These are phyloP conservation scores for Solanum boliviense DNA, from an alignment of 257 asterid genomes.

Conservation along the genomic window DNA sequence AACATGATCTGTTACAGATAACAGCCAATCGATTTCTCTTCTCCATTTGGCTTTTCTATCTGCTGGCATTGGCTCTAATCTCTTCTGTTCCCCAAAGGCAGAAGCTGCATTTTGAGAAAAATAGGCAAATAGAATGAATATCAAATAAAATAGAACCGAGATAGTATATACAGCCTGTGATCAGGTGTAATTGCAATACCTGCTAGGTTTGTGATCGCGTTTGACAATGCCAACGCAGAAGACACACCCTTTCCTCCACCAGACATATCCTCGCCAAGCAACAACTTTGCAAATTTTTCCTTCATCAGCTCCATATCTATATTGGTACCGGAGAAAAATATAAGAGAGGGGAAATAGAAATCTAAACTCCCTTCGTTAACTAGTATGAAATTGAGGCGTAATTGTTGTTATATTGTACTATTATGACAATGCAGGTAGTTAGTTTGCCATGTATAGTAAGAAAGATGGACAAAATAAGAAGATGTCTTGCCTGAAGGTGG, in stretches of 20 bases:
- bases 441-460: not conserved
- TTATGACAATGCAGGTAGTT: not conserved
- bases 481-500: slow-evolving; percentile 28
- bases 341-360: not conserved
- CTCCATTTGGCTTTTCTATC: slow-evolving; percentile 72
- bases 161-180: not conserved
- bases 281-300: slow-evolving; percentile 84
- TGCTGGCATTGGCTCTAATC: slow-evolving; percentile 81
- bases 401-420: not conserved
- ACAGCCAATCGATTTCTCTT: slow-evolving; percentile 84
- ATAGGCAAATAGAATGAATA: not conserved
- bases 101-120: slow-evolving; percentile 47
- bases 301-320: slow-evolving; percentile 72
- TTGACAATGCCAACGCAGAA: slow-evolving; percentile 85
- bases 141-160: not conserved
- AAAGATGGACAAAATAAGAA: not conserved
- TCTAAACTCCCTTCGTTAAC: not conserved
- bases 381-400: not conserved
- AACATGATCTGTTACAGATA: slow-evolving; percentile 82
- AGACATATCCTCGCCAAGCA: slow-evolving; percentile 95
- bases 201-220: slow-evolving; percentile 87
- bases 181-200: slow-evolving; percentile 24
- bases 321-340: not conserved
- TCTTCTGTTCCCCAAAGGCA: slow-evolving; percentile 78
- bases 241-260: slow-evolving; percentile 98